Evolutionary conservation across 2,329 filamentous ascomycete genomes (phyloP), one percentile per base, ranked within the genome.

Genomic region (Bipolaris victoriae): DNA sequence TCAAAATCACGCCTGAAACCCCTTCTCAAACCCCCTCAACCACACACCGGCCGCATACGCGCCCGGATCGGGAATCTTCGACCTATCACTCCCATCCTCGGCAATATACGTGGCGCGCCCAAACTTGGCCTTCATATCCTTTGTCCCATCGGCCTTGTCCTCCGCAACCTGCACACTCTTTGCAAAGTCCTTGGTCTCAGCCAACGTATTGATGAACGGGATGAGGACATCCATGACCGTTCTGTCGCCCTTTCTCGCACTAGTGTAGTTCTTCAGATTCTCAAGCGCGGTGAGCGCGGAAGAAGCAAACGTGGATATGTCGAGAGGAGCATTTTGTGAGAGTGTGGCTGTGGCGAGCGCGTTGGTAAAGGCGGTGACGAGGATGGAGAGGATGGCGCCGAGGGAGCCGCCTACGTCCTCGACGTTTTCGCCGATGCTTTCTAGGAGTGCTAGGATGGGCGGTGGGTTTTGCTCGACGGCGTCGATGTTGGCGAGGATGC

Each of bases 191-290:
- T 85, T 85, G 0, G 85, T 87, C 68, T 83, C 75, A 2, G 76
- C 80, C 4, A 98, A 81, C 5, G 83, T 84, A 18, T 89, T 85
- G 49, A 95, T 87, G 72, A 98, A 99, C 1, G 95, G 95, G 46
- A 91, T 87, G 44, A 99, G 80, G 0, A 94, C 92, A 76, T 99
- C 95, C 52, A 98, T 86, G 16, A 98, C 82, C 0, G 95, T 99
- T 40, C 95, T 84, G 73, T 99, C 95, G 20, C 95, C 95, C 0
- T 89, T 89, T 24, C 88, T 84, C 0, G 95, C 95, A 0, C 91
- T 91, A 0, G 95, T 99, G 76, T 98, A 98, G 68, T 83, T 74
- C 61, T 79, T 77, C 43, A 82, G 56, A 52, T 79, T 80, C 49
- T 76, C 71, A 16, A 82, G 62, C 7, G 79, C 80, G 10, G 80